A percentile compares a stretch with the other conserved stretches of the same genome.
Evolutionary conservation across 1,139 yeast genomes (phyloP).

Genomic region (Debaryomyces sp.): DNA sequence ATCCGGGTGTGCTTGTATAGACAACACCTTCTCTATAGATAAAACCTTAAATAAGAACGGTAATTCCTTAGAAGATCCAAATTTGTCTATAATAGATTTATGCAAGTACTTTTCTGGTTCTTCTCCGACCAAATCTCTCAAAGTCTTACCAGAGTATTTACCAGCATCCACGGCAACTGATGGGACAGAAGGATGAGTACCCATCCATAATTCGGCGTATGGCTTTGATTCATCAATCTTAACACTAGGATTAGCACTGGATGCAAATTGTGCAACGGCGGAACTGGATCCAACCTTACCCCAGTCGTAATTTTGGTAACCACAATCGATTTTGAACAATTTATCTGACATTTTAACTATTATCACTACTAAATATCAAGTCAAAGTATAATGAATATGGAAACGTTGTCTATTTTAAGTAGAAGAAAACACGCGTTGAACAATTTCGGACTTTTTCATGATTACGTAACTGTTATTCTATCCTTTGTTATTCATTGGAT

Average conservation of each 20-base stretch:
- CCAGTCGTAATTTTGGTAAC: conserved; percentile 79
- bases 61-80: conserved; percentile 69
- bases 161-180: conserved; percentile 55
- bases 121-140: conserved; percentile 65
- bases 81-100: conserved; percentile 58
- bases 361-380: neutral
- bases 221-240: conserved; percentile 72
- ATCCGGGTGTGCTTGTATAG: conserved; percentile 98
- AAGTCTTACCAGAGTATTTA: conserved; percentile 45
- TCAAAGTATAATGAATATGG: neutral
- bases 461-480: conserved; percentile 2
- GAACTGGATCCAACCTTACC: conserved; percentile 84
- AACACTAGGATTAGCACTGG: conserved; percentile 61
- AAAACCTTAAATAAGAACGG: conserved; percentile 94
- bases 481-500: neutral
- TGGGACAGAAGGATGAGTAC: conserved; percentile 93
- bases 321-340: conserved; percentile 52
- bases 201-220: conserved; percentile 97
- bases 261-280: conserved; percentile 87
- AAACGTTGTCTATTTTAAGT: neutral
- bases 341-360: conserved; percentile 13
- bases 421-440: conserved; percentile 1
- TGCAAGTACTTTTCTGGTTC: conserved; percentile 67
- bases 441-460: neutral
- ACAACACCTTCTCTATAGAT: conserved; percentile 87